These are phyloP conservation scores for Malassezia dermatis DNA, from an alignment of 1,284 basidiomycete genomes.

Conservation along the genomic window DNA sequence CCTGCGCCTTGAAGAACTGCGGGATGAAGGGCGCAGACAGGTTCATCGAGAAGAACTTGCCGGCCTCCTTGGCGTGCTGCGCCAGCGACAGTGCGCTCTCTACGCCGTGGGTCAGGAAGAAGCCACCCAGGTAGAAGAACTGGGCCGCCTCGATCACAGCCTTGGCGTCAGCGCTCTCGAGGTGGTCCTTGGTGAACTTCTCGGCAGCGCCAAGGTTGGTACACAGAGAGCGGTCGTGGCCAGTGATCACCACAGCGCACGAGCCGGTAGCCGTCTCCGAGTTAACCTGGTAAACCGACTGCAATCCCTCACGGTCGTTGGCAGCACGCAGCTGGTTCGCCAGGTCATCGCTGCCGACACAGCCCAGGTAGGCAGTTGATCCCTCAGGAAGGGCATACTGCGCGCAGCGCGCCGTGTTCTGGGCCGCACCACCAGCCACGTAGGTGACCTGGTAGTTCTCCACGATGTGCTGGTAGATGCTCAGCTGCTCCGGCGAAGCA, in stretches of 20 bases:
- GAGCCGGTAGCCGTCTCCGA: conserved; percentile 82
- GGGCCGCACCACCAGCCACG: conserved; percentile 90
- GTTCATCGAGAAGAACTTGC: conserved; percentile 65
- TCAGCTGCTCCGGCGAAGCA: conserved; percentile 73
- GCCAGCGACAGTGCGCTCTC: conserved; percentile 66
- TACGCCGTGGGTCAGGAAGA: conserved; percentile 88
- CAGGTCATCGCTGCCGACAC: conserved; percentile 83
- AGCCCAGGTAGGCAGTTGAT: conserved; percentile 88
- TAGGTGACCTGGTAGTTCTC: conserved; percentile 70
- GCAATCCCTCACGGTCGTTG: conserved; percentile 83
- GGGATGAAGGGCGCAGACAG: conserved; percentile 95
- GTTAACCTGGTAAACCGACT: conserved; percentile 79
- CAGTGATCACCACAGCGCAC: conserved; percentile 90
- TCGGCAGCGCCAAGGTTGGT: conserved; percentile 84
- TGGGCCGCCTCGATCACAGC: conserved; percentile 69
- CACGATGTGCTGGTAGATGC: conserved; percentile 70
- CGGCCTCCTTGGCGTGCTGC: conserved; percentile 64
- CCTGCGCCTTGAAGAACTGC: conserved; percentile 70
- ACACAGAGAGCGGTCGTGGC: conserved; percentile 83
- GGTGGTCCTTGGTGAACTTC: conserved; percentile 70
- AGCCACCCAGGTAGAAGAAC: conserved; percentile 89
- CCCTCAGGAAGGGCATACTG: conserved; percentile 61
- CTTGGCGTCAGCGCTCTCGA: conserved; percentile 66
- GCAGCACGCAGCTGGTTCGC: conserved; percentile 81
- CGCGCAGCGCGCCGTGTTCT: conserved; percentile 90